Conservation (phyloP, 2,329 filamentous ascomycete genomes). For the Leptographium lundbergii region DNA sequence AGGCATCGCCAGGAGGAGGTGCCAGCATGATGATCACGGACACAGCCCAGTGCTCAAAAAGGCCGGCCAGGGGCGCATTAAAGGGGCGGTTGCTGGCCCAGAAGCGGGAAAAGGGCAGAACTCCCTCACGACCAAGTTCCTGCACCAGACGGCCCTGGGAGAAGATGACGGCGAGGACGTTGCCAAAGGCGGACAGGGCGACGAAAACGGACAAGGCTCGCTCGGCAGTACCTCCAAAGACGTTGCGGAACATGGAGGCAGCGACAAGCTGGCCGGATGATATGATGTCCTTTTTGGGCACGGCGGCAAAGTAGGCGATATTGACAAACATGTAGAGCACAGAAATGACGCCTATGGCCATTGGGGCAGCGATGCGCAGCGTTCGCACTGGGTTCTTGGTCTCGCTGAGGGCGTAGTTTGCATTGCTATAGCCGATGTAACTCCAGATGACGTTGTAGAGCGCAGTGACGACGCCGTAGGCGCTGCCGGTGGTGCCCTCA, state of each 20-base stretch:
- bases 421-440: slow-evolving; percentile 56
- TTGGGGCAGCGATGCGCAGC: slow-evolving; percentile 50
- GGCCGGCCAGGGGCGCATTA: slow-evolving; percentile 46
- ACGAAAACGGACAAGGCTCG: slow-evolving; percentile 52
- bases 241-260: slow-evolving; percentile 42
- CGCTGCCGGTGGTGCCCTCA: slow-evolving; percentile 50
- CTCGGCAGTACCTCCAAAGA: slow-evolving; percentile 41
- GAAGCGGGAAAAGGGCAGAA: slow-evolving; percentile 49
- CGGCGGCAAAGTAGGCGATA: slow-evolving; percentile 52
- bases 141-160: slow-evolving; percentile 54
- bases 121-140: slow-evolving; percentile 52
- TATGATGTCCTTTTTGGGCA: slow-evolving; percentile 40
- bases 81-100: slow-evolving; percentile 54
- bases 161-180: slow-evolving; percentile 56
- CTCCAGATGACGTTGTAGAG: slow-evolving; percentile 62
- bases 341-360: slow-evolving; percentile 45
- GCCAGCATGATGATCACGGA: slow-evolving; percentile 54
- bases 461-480: slow-evolving; percentile 56
- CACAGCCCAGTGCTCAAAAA: slow-evolving; percentile 52
- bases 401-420: slow-evolving; percentile 54
- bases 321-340: slow-evolving; percentile 55
- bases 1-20: slow-evolving; percentile 54
- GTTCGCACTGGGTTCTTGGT: slow-evolving; percentile 53
- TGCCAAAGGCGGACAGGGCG: slow-evolving; percentile 54
- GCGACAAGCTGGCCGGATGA: slow-evolving; percentile 37